Base-by-base conservation (phyloP, 768 basidiomycete species). In the Tephrocybe sp. region DNA sequence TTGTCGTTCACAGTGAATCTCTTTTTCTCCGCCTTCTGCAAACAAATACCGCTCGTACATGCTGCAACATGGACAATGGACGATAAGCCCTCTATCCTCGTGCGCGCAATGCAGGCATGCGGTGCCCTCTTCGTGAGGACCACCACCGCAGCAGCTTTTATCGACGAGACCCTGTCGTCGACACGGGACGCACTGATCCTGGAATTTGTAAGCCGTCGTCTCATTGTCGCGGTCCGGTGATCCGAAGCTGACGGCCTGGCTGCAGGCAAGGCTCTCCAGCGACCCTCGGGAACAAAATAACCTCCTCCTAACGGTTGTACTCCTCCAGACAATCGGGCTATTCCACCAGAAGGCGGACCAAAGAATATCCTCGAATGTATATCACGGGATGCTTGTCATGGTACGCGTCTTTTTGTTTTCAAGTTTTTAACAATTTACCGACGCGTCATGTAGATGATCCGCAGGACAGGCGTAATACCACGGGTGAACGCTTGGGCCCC, bases 311-410 rank as follows among this genome's bases (percentile, higher is more conserved):
- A 72, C 78, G 18, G 72, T 74, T 31, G 70, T 75, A n/a, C 66
- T 83, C 26, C 64, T 81, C 13, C 82, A 80, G 63, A 83, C 75
- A 16, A 81, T 79, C 57, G 83, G 82, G 16, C 64, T 78, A 26
- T 79, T 75, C 60, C 80, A 78, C 57, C 76, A 78, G 64, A 73
- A 71, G 44, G 57, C 67, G 42, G 74, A 76, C 34, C 75, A 78
- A 56, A 70, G 78, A 49, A 70, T 69, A 24, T 69, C 69, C 44
- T 78, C 77, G 37, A 80, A 66, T 50, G 65, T 75, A n/a, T 84
- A 79, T 59, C 85, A 79, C 64, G 74, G 74, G 30, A 79, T 81
- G 74, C 74, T 87, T 21, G 76, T 83, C 39, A 75, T 75, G 73
- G 84, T 83, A 59, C 59, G 72, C 69, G 19, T 43, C 40, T 21